These are phyloP conservation scores for Daucus carota DNA, from an alignment of 129 eudicot species.

Conservation along the genomic window DNA sequence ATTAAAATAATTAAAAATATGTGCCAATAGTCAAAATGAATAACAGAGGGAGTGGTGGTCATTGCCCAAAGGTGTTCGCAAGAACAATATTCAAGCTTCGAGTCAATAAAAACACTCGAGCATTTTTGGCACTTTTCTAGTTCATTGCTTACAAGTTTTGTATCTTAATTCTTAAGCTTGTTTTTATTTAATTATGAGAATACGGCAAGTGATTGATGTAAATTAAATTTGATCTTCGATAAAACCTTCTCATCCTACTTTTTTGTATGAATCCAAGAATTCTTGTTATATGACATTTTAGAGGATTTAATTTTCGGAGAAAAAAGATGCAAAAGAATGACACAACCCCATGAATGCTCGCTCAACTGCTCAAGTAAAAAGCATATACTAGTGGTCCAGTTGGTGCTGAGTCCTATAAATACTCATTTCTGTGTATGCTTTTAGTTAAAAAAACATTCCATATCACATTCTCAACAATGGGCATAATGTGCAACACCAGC, in stretches of 20 bases:
- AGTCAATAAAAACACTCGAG: constrained; percentile 2
- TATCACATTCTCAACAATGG: constrained; percentile 23
- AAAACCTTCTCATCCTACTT: no score
- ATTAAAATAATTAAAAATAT: no score
- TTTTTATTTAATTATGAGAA: not conserved
- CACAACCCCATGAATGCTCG: no score
- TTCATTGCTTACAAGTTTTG: not conserved
- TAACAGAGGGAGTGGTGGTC: no score
- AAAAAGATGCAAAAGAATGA: no score
- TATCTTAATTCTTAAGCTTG: not conserved
- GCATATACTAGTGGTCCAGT: not conserved
- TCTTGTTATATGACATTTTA: no score
- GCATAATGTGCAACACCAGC: not conserved
- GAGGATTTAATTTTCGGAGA: no score
- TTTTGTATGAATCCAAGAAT: no score
- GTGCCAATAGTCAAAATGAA: no score
- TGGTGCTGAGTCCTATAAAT: constrained; percentile 30
- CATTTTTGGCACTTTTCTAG: not conserved
- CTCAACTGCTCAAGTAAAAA: not conserved
- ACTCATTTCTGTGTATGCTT: constrained; percentile 17
- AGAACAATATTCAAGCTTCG: not conserved
- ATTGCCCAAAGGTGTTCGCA: not conserved
- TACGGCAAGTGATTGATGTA: no score
- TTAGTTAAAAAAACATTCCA: constrained; percentile 23
- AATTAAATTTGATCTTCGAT: no score